Conservation (phyloP, 805 yeast genomes). For the Cyberlindnera mycetangii region DNA sequence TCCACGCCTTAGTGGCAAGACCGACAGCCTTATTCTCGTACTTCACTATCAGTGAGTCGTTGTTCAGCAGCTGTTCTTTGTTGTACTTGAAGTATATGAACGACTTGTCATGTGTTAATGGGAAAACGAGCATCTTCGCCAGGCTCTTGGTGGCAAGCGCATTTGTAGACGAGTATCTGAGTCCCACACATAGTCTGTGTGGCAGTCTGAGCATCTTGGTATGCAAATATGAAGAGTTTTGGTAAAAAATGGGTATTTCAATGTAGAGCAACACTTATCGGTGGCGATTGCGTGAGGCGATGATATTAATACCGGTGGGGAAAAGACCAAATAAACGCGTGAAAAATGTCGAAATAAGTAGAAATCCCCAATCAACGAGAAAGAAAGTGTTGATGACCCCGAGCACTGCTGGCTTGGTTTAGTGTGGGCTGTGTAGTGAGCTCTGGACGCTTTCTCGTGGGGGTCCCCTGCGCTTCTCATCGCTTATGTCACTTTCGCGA, state of each 20-base stretch:
- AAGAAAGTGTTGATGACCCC: background rate
- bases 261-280: background rate
- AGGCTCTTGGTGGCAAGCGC: constrained; percentile 32
- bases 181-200: background rate
- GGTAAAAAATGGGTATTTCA: background rate
- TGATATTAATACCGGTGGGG: background rate
- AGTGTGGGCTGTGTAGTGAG: background rate
- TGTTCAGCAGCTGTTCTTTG: constrained; percentile 29
- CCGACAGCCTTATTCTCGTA: constrained; percentile 44
- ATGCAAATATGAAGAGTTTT: background rate
- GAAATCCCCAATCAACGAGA: background rate
- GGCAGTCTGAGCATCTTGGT: constrained; percentile 1
- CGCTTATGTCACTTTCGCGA: background rate
- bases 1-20: constrained; percentile 62
- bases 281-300: background rate
- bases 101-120: constrained; percentile 60
- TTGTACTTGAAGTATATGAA: constrained; percentile 69
- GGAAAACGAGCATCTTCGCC: constrained; percentile 66
- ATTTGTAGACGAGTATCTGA: constrained; percentile 12
- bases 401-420: background rate
- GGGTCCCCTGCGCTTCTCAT: background rate
- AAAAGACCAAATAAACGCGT: background rate
- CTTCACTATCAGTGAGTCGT: constrained; percentile 34
- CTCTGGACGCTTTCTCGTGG: too few species aligned
- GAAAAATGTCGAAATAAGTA: too few species aligned